Evolutionary conservation across 2,329 filamentous ascomycete genomes (phyloP).

Genomic region (Penicillium sp.): DNA sequence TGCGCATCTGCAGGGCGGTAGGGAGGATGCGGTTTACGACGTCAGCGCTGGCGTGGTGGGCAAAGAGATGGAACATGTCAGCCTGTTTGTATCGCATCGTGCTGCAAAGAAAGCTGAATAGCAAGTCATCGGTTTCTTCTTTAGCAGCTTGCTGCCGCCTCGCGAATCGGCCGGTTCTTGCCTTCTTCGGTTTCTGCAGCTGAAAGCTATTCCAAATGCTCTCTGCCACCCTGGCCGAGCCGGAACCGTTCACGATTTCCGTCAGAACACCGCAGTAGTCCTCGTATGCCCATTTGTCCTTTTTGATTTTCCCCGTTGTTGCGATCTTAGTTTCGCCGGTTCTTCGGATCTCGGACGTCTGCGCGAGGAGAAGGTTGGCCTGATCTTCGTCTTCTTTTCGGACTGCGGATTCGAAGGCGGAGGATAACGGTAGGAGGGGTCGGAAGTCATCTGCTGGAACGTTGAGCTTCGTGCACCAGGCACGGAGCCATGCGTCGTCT

Average conservation of each 20-base stretch:
- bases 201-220: slow-evolving; percentile 16
- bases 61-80: slow-evolving; percentile 15
- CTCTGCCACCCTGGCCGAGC: slow-evolving; percentile 12
- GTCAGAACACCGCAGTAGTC: slow-evolving; percentile 14
- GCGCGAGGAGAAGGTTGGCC: slow-evolving; percentile 14
- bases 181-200: slow-evolving; percentile 17
- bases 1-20: slow-evolving; percentile 14
- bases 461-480: slow-evolving; percentile 13
- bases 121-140: slow-evolving; percentile 12
- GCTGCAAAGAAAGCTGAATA: slow-evolving; percentile 10
- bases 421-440: slow-evolving; percentile 6
- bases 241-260: slow-evolving; percentile 4
- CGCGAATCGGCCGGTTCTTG: slow-evolving; percentile 13
- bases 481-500: slow-evolving; percentile 17
- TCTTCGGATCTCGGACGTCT: slow-evolving; percentile 14
- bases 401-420: not conserved
- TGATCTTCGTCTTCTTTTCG: slow-evolving; percentile 11
- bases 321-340: slow-evolving; percentile 11
- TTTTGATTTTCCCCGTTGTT: slow-evolving; percentile 4
- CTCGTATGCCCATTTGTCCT: slow-evolving; percentile 17
- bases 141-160: slow-evolving; percentile 10
- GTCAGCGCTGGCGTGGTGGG: slow-evolving; percentile 9
- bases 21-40: slow-evolving; percentile 14
- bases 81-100: slow-evolving; percentile 14
- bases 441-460: slow-evolving; percentile 3